Conservation (phyloP, 192 early-diverging fungal genomes). For the Funneliformis mosseae region DNA sequence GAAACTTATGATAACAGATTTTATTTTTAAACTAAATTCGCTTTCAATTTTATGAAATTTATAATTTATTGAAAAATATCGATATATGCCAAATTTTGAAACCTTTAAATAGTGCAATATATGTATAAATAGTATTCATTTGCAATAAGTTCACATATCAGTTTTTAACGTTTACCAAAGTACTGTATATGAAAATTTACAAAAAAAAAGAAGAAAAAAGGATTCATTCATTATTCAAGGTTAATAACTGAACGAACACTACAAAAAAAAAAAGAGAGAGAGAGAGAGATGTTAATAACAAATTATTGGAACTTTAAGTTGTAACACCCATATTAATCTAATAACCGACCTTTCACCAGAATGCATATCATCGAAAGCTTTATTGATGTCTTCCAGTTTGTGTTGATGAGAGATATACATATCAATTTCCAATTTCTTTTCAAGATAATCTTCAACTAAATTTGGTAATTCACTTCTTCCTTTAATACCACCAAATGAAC, state of each 20-base stretch:
- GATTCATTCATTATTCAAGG: neutral
- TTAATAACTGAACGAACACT: neutral
- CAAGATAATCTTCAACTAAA: slow-evolving; percentile 85
- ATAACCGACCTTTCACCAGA: slow-evolving; percentile 57
- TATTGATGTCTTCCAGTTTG: slow-evolving; percentile 83
- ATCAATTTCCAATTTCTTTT: slow-evolving; percentile 87
- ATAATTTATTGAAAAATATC: too few relatives aligned
- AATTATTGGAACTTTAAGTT: neutral
- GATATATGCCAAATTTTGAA: too few relatives aligned
- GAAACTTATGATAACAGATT: too few relatives aligned
- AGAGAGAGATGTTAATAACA: neutral
- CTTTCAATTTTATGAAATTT: too few relatives aligned
- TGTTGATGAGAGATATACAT: slow-evolving; percentile 87
- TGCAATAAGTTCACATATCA: too few relatives aligned
- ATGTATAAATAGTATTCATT: too few relatives aligned
- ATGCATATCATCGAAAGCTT: slow-evolving; percentile 93
- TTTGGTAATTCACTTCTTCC: slow-evolving; percentile 87
- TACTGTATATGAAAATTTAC: too few relatives aligned
- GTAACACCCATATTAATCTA: neutral
- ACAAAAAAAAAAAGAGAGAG: neutral
- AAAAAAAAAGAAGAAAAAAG: too few relatives aligned
- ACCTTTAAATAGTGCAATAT: too few relatives aligned
- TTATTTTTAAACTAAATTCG: too few relatives aligned
- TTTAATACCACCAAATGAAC: slow-evolving; percentile 96
- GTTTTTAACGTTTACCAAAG: too few relatives aligned